Percentiles rank a stretch among this genome's conserved stretches.
Evolutionary conservation across 1,284 basidiomycete genomes (phyloP).

Genomic region (Microbotryomycetes sp.): DNA sequence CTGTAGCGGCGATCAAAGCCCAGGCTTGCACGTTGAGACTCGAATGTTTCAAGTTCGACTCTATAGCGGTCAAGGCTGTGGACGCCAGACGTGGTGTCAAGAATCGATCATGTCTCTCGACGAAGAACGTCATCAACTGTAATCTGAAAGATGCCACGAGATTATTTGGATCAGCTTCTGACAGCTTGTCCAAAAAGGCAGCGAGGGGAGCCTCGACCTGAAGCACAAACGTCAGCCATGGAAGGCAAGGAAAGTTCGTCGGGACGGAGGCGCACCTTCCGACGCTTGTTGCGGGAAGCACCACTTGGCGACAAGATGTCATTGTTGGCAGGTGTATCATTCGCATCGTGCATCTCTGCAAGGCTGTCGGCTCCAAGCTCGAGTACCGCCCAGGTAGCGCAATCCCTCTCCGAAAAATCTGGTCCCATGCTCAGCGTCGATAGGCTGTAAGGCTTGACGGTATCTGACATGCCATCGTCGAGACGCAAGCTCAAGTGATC

Average conservation of each 20-base stretch:
- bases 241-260: background rate
- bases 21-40: conserved; percentile 66
- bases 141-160: conserved; percentile 51
- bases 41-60: conserved; percentile 58
- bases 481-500: conserved; percentile 58
- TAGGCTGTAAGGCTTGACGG: conserved; percentile 47
- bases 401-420: conserved; percentile 63
- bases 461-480: conserved; percentile 19
- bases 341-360: conserved; percentile 35
- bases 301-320: background rate
- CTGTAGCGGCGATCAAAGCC: conserved; percentile 64
- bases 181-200: conserved; percentile 53
- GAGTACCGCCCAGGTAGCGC: conserved; percentile 69
- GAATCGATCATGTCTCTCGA: conserved; percentile 62
- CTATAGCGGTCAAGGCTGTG: conserved; percentile 52
- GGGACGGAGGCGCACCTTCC: conserved; percentile 18
- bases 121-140: conserved; percentile 76
- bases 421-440: conserved; percentile 61
- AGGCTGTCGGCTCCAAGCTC: conserved; percentile 78
- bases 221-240: background rate
- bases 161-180: conserved; percentile 40
- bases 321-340: background rate
- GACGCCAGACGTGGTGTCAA: conserved; percentile 56
- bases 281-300: conserved; percentile 12
- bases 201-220: conserved; percentile 50